Base-by-base conservation (phyloP, 2,329 filamentous ascomycete species). In the Paraconiothyrium sp. region DNA sequence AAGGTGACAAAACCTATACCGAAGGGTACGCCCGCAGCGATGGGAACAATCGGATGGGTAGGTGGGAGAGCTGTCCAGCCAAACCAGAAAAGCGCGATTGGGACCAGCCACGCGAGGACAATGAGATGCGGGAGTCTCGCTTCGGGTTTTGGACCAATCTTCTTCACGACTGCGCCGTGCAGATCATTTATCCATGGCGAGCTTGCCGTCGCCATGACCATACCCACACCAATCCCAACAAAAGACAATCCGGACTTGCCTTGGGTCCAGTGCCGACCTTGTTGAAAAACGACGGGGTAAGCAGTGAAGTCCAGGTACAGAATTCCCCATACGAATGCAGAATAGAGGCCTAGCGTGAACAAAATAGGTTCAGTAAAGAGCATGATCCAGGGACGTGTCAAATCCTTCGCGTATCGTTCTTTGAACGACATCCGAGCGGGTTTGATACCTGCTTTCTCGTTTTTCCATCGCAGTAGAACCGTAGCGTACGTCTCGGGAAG, bases 81-180 rank as follows among this genome's bases (percentile, higher is more conserved):
- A 68, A 89, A 89, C 67, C 88, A 86, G 75, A 89, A 89, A n/a
- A 89, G 76, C 1, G 86, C 87, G 47, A 88, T 79, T 0, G 87
- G 86, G 49, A 89, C 90, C 69, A 87, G 86, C 73, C 76, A 79
- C 52, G 76, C 79, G 20, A 73, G 72, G n/a, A 70, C 59, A 72
- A 76, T 75, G 65, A 94, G 94, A 56, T 92, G 92, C 58, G 93
- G 89, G 7, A 95, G 83, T n/a, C 92, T 88, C 47, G 20, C 85
- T 81, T 79, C 94, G 91, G 3, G 92, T 88, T 0, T 59, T 13
- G 57, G 52, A 6, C 57, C 52, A 41, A 59, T 54, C 43, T 50
- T 59, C 16, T 48, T 34, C 47, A 59, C 57, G 16, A 49, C 43
- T 27, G 34, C 52, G 14, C 60, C 56, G 32, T 59, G 60, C 16